Conservation (phyloP, 768 basidiomycete genomes). For the Tylopilus cervinicoccineus region DNA sequence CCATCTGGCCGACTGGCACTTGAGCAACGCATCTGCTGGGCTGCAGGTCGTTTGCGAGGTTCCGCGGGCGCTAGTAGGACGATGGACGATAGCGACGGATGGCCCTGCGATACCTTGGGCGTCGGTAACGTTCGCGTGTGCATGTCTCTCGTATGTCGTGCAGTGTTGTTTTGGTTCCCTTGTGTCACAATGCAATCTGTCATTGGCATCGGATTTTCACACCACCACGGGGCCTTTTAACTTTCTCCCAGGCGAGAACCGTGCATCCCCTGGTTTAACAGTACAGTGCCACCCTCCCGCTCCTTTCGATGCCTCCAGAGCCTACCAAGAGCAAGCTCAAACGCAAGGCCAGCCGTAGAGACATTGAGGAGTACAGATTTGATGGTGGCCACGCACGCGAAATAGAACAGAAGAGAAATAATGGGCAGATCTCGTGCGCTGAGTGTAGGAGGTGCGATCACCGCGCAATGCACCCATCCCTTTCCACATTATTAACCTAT, state of each 20-base stretch:
- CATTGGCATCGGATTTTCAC: conserved; percentile 22
- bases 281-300: conserved; percentile 5
- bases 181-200: conserved; percentile 12
- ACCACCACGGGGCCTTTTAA: conserved; percentile 24
- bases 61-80: background rate
- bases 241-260: conserved; percentile 22
- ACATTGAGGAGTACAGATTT: conserved; percentile 47
- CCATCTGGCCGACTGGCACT: no score
- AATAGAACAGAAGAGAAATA: conserved; percentile 68
- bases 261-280: conserved; percentile 11
- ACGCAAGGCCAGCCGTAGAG: conserved; percentile 46
- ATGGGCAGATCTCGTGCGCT: conserved; percentile 75
- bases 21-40: background rate
- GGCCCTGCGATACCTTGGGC: conserved; percentile 5
- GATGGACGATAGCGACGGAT: background rate
- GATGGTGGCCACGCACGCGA: conserved; percentile 57
- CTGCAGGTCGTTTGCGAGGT: background rate
- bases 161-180: background rate
- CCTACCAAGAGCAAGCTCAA: conserved; percentile 48
- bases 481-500: conserved; percentile 23
- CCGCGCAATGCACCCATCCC: conserved; percentile 32
- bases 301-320: conserved; percentile 50
- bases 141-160: background rate
- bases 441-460: conserved; percentile 77
- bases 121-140: background rate